Evolutionary conservation across 2,329 filamentous ascomycete genomes (phyloP), one percentile per base, ranked within the genome.

Genomic region (Harringtonia lauricola): DNA sequence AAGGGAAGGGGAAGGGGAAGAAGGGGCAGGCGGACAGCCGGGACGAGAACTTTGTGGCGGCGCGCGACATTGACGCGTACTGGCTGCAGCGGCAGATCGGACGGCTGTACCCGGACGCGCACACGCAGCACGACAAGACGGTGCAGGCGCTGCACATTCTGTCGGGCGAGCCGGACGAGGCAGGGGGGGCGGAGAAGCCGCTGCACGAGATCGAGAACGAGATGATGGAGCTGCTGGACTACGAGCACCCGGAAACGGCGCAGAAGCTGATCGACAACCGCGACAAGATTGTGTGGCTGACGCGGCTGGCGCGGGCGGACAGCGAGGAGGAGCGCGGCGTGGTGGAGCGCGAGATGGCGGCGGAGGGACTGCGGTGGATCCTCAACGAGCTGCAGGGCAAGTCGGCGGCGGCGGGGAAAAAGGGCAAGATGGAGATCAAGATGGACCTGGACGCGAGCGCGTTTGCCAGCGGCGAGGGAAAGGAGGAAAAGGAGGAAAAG

Each of bases 161-260:
- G 43, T 83, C 85, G 26, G 88, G 85, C 36, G 74, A 83, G 49
- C 73, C 80, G 3, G 83, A 81, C 19, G 76, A 80, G 54, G 61
- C 64, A 41, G 82, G 84, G 44, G 88, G 83, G 15, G 82, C 90
- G 47, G 87, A 94, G 56, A 89, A 86, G 61, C 75, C 85, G 14
- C 70, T 96, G 26, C 81, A 90, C 55, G 90, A 98, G 57, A 89
- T 96, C 44, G 92, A 98, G 58, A 98, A 98, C 61, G 92, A 98
- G 50, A 71, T 98, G 46, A 96, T 96, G 85, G 92, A 95, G 55
- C 74, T 98, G 0, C 96, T 98, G 54, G 92, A 98, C 56, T 98
- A 94, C 56, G 90, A 96, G 55, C 85, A 95, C 57, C 87, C 94
- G 48, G 88, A 95, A 51, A 73, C 95, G 43, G 92, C 96, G 22